A percentile compares a stretch with the other conserved stretches of the same genome.
These are phyloP conservation scores for Nematocida minor DNA, from an alignment of 371 early-diverging fungal genomes.

Conservation along the genomic window DNA sequence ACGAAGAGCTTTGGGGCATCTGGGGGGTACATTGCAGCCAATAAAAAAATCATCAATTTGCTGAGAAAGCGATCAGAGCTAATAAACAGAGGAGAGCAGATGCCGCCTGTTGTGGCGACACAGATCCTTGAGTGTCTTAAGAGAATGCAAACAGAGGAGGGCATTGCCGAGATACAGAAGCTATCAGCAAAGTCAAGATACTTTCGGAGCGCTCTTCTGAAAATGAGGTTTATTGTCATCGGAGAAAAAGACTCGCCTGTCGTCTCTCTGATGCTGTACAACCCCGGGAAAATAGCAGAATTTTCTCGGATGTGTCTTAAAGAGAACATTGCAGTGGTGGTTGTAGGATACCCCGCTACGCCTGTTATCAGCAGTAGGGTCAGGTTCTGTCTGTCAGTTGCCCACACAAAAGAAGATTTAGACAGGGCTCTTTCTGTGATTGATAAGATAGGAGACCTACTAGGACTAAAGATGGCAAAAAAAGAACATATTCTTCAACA, in stretches of 20 bases:
- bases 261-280: constrained; percentile 86
- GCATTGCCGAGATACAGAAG: constrained; percentile 72
- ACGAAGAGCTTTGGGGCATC: constrained; percentile 97
- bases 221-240: constrained; percentile 85
- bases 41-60: constrained; percentile 73
- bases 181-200: constrained; percentile 79
- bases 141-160: constrained; percentile 66
- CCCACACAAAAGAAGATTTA: constrained; percentile 89
- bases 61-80: constrained; percentile 75
- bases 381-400: constrained; percentile 86
- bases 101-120: constrained; percentile 78
- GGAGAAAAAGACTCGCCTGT: constrained; percentile 87
- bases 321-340: constrained; percentile 87
- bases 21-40: constrained; percentile 88
- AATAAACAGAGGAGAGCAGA: constrained; percentile 80
- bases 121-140: constrained; percentile 74
- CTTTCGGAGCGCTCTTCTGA: constrained; percentile 73
- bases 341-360: constrained; percentile 94
- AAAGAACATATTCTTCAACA: too few relatives aligned
- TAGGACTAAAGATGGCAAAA: constrained; percentile 58
- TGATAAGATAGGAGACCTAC: constrained; percentile 58
- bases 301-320: constrained; percentile 81
- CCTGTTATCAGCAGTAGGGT: constrained; percentile 90
- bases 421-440: constrained; percentile 67
- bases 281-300: constrained; percentile 91